phyloP scores from a whole-genome alignment of 2,329 filamentous ascomycete species.

The Phyllosticta capitalensis region DNA sequence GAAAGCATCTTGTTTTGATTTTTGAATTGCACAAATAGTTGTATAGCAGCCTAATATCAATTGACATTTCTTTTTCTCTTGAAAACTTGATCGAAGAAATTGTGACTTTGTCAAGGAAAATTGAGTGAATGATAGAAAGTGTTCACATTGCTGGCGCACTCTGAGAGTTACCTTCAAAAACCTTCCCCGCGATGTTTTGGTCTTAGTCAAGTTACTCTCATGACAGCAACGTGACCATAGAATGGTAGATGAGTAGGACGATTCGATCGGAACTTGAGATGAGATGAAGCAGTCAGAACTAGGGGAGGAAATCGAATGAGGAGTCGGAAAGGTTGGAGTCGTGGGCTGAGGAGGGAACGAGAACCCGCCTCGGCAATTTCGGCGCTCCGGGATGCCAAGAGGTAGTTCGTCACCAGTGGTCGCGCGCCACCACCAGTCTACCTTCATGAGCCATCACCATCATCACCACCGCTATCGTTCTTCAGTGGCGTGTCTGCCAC shows the following conservation, averaged over 20 bases:
- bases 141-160: too few relatives aligned
- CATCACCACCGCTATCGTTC: neutral
- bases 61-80: neutral
- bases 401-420: slow-evolving; percentile 6
- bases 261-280: too few relatives aligned
- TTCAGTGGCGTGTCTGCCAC: neutral
- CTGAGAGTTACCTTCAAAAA: too few relatives aligned
- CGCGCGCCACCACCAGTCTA: neutral
- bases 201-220: too few relatives aligned
- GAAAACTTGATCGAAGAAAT: neutral
- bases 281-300: too few relatives aligned
- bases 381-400: neutral
- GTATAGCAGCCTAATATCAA: neutral
- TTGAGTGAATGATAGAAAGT: neutral
- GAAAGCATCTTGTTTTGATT: neutral
- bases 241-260: too few relatives aligned
- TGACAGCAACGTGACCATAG: too few relatives aligned
- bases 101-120: neutral
- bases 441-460: neutral
- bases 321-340: too few relatives aligned
- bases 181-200: too few relatives aligned
- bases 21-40: neutral
- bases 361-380: too few relatives aligned
- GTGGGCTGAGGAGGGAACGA: neutral
- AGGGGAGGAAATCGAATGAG: too few relatives aligned